Base-by-base conservation (phyloP, 441 rosid species). In the Eutrema salsugineum region DNA sequence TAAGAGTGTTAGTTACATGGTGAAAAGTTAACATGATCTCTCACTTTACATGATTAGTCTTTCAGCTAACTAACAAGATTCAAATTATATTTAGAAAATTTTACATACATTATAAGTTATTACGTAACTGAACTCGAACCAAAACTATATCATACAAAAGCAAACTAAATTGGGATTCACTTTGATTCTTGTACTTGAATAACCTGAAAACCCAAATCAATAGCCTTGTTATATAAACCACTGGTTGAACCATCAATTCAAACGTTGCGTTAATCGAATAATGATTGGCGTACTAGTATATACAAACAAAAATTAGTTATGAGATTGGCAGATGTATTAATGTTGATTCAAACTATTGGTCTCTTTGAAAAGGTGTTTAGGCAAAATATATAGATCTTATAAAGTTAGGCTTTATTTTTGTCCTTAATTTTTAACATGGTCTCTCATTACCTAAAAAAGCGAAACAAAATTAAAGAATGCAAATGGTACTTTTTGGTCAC, bases 401-500 rank as follows among this genome's bases (percentile, higher is more conserved):
- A 51, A 66, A 50, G 67, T 67, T 59, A 32, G 48, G 48, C 72
- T 58, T 58, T 73, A 50, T 33, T 24, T 12, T 35, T 17, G 57
- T 53, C 42, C 58, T 40, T 36, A n/a, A 39, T 51, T 48, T 51
- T 11, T 20, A 66, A 64, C 12, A 47, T 35, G 65, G 44, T 65
- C 77, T 65, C 71, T 65, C 51, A 47, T 56, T 49, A 40, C 68
- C 39, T 55, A 15, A 58, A 58, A 66, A 66, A 53, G 40, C 48
- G 15, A 66, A 66, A 50, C 68, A 43, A 67, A 19, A 60, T 4
- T 32, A 67, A 60, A 74, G 20, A 74, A 67, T 66, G 49, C 58
- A 60, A 59, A 60, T 14, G 57, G 16, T 51, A 53, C 73, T 42
- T 74, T 67, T 22, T 43, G 63, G 64, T 67, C 68, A 60, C 55